These are phyloP conservation scores for Rhexocercosporidium sp. DNA, from an alignment of 2,329 filamentous ascomycete genomes.

Conservation along the genomic window DNA sequence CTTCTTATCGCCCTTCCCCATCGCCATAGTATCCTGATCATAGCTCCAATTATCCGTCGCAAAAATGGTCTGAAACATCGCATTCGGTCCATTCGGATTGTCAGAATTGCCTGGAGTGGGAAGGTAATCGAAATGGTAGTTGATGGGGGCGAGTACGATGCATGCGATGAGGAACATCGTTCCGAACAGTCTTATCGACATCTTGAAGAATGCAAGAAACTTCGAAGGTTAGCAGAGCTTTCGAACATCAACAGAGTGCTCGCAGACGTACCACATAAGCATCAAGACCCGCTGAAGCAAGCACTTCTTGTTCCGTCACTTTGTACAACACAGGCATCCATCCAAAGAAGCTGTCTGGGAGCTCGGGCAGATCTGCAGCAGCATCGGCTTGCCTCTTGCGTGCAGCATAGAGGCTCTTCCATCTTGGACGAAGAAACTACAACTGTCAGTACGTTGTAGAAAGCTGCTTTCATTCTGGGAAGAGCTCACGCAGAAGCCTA, in stretches of 20 bases:
- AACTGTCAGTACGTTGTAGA: conserved; percentile 35
- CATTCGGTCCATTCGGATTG: conserved; percentile 40
- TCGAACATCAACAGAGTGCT: neutral
- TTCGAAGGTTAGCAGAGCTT: conserved; percentile 39
- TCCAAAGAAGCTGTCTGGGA: conserved; percentile 85
- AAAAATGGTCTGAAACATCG: neutral
- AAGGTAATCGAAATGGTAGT: conserved; percentile 64
- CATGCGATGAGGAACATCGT: conserved; percentile 83
- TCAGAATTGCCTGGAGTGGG: conserved; percentile 27
- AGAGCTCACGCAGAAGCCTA: conserved; percentile 73
- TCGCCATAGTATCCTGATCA: conserved; percentile 12
- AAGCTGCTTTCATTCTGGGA: neutral
- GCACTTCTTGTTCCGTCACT: conserved; percentile 86
- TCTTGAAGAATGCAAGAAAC: conserved; percentile 95
- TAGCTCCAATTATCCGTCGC: neutral
- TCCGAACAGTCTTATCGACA: conserved; percentile 84
- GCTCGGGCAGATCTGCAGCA: conserved; percentile 68
- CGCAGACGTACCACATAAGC: conserved; percentile 76
- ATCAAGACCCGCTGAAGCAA: conserved; percentile 89
- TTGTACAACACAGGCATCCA: conserved; percentile 89
- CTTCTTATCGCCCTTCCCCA: conserved; percentile 18
- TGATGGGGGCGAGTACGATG: conserved; percentile 83
- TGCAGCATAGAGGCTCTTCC: conserved; percentile 89
- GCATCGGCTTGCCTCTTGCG: conserved; percentile 76
- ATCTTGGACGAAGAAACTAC: conserved; percentile 85